Evolutionary conservation across 2,329 filamentous ascomycete species (phyloP).

Genomic region (Trichoderma gracile): DNA sequence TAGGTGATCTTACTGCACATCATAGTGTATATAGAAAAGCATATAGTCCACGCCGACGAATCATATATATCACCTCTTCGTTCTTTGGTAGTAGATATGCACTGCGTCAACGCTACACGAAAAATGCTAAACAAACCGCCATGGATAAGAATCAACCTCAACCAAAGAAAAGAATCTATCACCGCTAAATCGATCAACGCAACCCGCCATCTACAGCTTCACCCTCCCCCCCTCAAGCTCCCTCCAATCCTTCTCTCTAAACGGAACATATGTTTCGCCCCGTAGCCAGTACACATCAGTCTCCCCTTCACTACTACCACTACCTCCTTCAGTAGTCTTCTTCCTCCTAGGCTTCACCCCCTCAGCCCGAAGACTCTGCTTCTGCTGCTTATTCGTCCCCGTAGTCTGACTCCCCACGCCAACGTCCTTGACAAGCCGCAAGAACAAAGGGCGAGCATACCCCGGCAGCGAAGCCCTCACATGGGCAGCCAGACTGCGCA

Average conservation of each 20-base stretch:
- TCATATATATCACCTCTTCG: too few relatives aligned
- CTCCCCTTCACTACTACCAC: neutral
- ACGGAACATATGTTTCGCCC: constrained; percentile 66
- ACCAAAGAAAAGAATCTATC: too few relatives aligned
- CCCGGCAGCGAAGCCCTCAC: constrained; percentile 61
- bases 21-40: too few relatives aligned
- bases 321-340: neutral
- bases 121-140: too few relatives aligned
- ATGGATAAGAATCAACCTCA: too few relatives aligned
- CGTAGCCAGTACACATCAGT: constrained; percentile 64
- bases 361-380: constrained; percentile 68
- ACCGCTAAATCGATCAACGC: too few relatives aligned
- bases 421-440: constrained; percentile 63
- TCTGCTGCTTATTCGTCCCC: constrained; percentile 88
- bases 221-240: constrained; percentile 66
- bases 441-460: constrained; percentile 76
- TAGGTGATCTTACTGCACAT: too few relatives aligned
- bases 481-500: constrained; percentile 64
- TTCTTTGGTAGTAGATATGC: too few relatives aligned
- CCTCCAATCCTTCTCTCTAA: constrained; percentile 68
- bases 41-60: too few relatives aligned
- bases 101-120: too few relatives aligned
- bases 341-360: constrained; percentile 66
- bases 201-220: constrained; percentile 57
- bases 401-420: constrained; percentile 64